Conservation (phyloP, 1,284 basidiomycete genomes). For the Malassezia psittaci region DNA sequence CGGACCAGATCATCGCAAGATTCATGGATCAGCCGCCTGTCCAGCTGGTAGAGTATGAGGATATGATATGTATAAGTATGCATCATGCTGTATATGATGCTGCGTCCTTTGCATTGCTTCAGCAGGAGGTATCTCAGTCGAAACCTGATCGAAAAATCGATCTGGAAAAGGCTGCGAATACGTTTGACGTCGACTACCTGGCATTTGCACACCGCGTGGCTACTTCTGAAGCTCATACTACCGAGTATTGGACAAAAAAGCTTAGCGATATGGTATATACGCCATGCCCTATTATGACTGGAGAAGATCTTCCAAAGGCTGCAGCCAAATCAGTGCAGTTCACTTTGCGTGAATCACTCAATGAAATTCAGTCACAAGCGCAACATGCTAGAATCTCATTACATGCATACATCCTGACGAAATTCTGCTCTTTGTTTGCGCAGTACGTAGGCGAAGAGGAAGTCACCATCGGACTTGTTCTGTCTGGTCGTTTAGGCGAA, state of each 20-base stretch:
- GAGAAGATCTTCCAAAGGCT: constrained; percentile 14
- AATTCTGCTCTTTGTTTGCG: constrained; percentile 22
- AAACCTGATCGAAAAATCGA: background rate
- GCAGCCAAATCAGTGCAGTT: background rate
- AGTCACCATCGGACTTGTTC: constrained; percentile 33
- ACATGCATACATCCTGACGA: constrained; percentile 27
- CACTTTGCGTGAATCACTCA: background rate
- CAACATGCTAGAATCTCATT: constrained; percentile 22
- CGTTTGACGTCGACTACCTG: background rate
- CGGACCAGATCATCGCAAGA: constrained; percentile 19
- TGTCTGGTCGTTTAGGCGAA: constrained; percentile 27
- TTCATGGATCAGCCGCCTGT: constrained; percentile 22
- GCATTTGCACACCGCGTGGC: constrained; percentile 4
- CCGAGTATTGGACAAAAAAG: constrained; percentile 24
- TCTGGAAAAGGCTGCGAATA: background rate
- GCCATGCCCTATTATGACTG: constrained; percentile 30
- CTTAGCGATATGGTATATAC: constrained; percentile 24
- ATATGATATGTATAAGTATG: constrained; percentile 21
- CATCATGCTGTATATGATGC: constrained; percentile 44
- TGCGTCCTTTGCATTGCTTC: constrained; percentile 26
- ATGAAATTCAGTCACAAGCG: constrained; percentile 18
- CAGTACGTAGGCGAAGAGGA: constrained; percentile 31
- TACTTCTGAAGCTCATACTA: background rate
- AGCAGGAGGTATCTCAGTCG: constrained; percentile 16
- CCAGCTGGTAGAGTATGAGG: constrained; percentile 18